phyloP scores from a whole-genome alignment of 495 filamentous ascomycete genomes.

The Neurospora sp. region DNA sequence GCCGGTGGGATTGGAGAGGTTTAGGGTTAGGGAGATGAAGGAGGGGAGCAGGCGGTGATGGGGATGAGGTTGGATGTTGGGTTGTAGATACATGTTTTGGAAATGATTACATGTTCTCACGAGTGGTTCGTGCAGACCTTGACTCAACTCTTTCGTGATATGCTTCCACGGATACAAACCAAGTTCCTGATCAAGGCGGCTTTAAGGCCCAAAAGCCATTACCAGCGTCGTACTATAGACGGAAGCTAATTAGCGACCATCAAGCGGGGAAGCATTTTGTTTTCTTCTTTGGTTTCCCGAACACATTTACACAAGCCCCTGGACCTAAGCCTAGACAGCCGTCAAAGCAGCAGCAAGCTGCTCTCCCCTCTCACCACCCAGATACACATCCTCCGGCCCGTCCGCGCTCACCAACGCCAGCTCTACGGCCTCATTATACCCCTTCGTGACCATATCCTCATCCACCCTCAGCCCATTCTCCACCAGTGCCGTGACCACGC shows the following conservation, averaged over 20 bases:
- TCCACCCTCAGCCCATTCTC: slow-evolving; percentile 77
- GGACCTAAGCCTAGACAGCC: slow-evolving; percentile 15
- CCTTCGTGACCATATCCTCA: slow-evolving; percentile 77
- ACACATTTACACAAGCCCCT: background rate
- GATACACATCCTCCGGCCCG: slow-evolving; percentile 43
- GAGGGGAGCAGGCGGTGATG: slow-evolving; percentile 3
- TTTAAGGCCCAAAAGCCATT: background rate
- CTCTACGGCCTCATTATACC: slow-evolving; percentile 71
- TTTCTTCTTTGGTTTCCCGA: background rate
- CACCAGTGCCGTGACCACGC: slow-evolving; percentile 70
- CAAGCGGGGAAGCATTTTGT: background rate
- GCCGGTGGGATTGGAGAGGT: slow-evolving; percentile 29
- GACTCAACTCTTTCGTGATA: background rate
- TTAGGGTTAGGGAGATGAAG: slow-evolving; percentile 18
- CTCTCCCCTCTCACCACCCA: slow-evolving; percentile 62
- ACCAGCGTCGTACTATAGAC: background rate
- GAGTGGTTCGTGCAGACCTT: background rate
- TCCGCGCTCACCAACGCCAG: slow-evolving; percentile 50
- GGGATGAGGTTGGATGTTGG: background rate
- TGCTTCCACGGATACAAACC: background rate
- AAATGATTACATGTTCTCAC: background rate
- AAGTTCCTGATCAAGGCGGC: background rate
- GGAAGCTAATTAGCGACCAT: background rate
- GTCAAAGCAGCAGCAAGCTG: slow-evolving; percentile 52
- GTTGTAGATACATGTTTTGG: background rate